Conservation (phyloP, 257 asterid genomes). For the Schizonepeta tenuifolia region DNA sequence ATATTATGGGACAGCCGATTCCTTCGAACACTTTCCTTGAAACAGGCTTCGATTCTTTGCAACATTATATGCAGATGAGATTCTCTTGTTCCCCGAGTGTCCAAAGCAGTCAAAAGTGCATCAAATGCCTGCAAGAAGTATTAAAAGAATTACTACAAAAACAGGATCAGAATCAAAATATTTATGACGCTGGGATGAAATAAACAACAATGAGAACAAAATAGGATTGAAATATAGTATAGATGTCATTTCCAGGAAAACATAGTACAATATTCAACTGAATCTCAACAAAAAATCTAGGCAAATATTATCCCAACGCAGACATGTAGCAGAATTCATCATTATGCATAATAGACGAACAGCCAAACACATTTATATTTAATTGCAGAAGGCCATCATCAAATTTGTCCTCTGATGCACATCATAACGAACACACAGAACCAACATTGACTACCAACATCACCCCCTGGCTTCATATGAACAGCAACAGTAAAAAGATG, state of each 20-base stretch:
- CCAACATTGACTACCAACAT: slow-evolving; percentile 12
- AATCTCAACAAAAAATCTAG: neutral
- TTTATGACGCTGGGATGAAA: neutral
- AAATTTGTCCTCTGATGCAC: neutral
- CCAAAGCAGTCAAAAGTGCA: slow-evolving; percentile 73
- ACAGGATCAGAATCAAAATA: neutral
- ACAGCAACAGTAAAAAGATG: neutral
- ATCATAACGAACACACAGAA: slow-evolving; percentile 12
- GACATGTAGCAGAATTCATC: slow-evolving; percentile 13
- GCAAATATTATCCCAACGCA: neutral
- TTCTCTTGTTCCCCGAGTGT: slow-evolving; percentile 91
- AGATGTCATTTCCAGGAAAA: neutral
- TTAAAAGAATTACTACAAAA: neutral
- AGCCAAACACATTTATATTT: neutral
- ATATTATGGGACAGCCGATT: slow-evolving; percentile 35
- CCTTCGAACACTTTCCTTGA: slow-evolving; percentile 63
- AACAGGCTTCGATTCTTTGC: slow-evolving; percentile 76
- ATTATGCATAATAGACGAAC: neutral
- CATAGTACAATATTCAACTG: neutral
- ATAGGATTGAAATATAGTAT: neutral
- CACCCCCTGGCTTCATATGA: slow-evolving; percentile 9
- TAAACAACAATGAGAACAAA: slow-evolving; percentile 2
- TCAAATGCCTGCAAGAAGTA: slow-evolving; percentile 78
- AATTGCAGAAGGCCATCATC: slow-evolving; percentile 1
- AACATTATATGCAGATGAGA: slow-evolving; percentile 95